phyloP scores from a whole-genome alignment of 805 yeast genomes.

The Isabelozyma rhagii region DNA sequence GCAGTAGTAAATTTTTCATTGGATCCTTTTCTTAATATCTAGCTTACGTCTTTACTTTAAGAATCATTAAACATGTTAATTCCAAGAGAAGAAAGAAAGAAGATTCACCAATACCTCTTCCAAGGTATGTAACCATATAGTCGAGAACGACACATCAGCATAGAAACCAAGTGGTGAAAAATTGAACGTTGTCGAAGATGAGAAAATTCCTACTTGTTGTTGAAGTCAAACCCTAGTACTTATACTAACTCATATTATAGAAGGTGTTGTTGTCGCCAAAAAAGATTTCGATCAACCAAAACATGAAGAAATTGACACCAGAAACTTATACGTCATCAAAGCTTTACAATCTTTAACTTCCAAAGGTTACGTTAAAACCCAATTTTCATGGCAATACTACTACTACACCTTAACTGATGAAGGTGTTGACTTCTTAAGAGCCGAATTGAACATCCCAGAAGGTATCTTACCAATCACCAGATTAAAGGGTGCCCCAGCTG shows the following conservation, averaged over 20 bases:
- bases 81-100: constrained; percentile 99
- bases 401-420: constrained; percentile 99
- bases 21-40: background rate
- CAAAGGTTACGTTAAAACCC: constrained; percentile 98
- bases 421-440: constrained; percentile 98
- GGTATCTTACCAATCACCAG: constrained; percentile 98
- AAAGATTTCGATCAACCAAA: constrained; percentile 96
- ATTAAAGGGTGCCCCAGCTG: constrained; percentile 91
- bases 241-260: constrained; percentile 50
- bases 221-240: background rate
- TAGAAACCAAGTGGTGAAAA: background rate
- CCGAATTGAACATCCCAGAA: constrained; percentile 97
- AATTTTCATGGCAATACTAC: constrained; percentile 99
- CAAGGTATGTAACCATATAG: constrained; percentile 66
- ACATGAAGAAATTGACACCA: constrained; percentile 98
- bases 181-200: background rate
- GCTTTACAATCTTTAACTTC: constrained; percentile 99
- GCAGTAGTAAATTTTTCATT: background rate
- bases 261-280: constrained; percentile 99
- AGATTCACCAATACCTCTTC: constrained; percentile 98
- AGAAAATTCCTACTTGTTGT: background rate
- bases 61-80: constrained; percentile 69
- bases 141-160: background rate
- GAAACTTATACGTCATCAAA: constrained; percentile 95
- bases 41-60: background rate